phyloP scores from a whole-genome alignment of 2,329 filamentous ascomycete species.

The Alternaria arbusti region DNA sequence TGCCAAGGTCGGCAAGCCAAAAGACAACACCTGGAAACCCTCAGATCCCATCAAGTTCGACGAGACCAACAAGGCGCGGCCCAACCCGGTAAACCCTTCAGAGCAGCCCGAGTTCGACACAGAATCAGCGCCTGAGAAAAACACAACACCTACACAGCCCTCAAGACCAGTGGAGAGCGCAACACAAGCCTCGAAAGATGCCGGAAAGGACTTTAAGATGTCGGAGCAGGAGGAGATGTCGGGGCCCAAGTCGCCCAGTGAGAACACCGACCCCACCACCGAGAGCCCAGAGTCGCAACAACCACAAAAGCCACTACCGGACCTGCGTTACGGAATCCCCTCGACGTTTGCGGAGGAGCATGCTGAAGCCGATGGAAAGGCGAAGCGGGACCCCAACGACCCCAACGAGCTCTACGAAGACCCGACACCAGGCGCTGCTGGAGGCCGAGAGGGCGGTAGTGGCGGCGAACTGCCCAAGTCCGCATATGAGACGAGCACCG shows the following conservation, averaged over 20 bases:
- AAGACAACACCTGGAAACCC: conserved; percentile 52
- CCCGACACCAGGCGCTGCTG: conserved; percentile 46
- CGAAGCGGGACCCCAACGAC: conserved; percentile 33
- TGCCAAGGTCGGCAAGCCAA: conserved; percentile 29
- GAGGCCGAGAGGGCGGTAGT: conserved; percentile 55
- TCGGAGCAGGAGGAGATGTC: conserved; percentile 47
- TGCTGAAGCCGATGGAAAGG: conserved; percentile 48
- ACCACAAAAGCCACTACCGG: conserved; percentile 73
- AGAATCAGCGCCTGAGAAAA: conserved; percentile 19
- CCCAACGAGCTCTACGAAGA: conserved; percentile 62
- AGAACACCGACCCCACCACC: conserved; percentile 48
- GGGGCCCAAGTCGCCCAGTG: conserved; percentile 39
- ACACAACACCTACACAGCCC: conserved; percentile 30
- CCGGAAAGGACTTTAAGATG: conserved; percentile 28
- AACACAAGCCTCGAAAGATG: conserved; percentile 17
- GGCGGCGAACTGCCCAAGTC: conserved; percentile 74
- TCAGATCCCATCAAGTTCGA: conserved; percentile 50
- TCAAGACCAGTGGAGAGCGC: conserved; percentile 33
- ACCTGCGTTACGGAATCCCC: conserved; percentile 92
- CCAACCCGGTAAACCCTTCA: conserved; percentile 35
- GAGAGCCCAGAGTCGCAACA: conserved; percentile 53
- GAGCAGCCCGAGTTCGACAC: conserved; percentile 46
- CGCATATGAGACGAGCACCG: conserved; percentile 88
- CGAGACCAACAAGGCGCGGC: conserved; percentile 29
- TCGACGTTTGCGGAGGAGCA: conserved; percentile 84